These are phyloP conservation scores for button mushroom (Agaricus bisporus) DNA, from an alignment of 768 basidiomycete species.

Conservation along the genomic window DNA sequence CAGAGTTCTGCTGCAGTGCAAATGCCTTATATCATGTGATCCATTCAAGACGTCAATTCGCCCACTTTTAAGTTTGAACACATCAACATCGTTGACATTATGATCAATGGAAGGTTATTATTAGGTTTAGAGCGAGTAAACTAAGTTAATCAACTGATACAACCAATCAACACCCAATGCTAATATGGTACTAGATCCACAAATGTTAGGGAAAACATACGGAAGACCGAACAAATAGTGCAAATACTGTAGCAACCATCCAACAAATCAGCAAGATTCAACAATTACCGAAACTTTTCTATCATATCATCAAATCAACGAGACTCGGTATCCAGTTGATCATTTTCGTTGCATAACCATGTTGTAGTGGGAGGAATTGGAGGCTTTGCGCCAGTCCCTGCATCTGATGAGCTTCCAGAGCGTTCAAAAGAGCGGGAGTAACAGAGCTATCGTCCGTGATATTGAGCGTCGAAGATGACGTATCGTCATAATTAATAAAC, in stretches of 20 bases:
- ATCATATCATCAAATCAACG: slow-evolving; percentile 29
- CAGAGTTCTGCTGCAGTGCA: neutral
- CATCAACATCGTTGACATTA: neutral
- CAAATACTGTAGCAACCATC: neutral
- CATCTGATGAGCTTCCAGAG: slow-evolving; percentile 70
- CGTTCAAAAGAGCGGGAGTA: slow-evolving; percentile 48
- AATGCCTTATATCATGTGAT: slow-evolving; percentile 5
- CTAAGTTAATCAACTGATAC: slow-evolving; percentile 6
- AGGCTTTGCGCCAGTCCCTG: slow-evolving; percentile 68
- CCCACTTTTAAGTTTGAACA: neutral
- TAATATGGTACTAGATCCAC: neutral
- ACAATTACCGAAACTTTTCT: neutral
- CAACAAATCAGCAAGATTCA: neutral
- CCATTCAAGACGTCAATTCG: slow-evolving; percentile 1
- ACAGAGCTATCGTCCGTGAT: slow-evolving; percentile 51
- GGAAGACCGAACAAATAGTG: neutral
- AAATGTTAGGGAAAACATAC: slow-evolving; percentile 4
- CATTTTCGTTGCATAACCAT: slow-evolving; percentile 54
- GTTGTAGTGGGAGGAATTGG: slow-evolving; percentile 56
- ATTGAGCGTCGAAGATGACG: slow-evolving; percentile 60
- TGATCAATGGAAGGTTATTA: neutral
- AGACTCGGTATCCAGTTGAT: slow-evolving; percentile 67
- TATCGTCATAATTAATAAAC: slow-evolving; percentile 21
- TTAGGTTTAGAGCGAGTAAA: neutral
- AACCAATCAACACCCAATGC: slow-evolving; percentile 4